phyloP scores from a whole-genome alignment of 768 basidiomycete species.

The Lentinula boryana region DNA sequence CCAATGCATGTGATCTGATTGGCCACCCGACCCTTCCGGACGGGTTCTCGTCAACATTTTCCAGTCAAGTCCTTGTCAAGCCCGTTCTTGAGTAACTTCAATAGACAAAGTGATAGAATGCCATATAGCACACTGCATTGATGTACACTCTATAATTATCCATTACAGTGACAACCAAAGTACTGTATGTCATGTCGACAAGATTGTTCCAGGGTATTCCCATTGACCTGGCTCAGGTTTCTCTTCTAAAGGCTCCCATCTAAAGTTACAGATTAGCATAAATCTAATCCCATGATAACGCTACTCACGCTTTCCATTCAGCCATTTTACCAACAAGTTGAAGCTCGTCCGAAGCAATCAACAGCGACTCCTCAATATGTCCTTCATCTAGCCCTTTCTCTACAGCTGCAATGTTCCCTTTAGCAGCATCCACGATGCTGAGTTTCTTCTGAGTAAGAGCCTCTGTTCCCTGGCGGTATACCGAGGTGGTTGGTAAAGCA shows the following conservation, averaged over 20 bases:
- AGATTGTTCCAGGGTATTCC: constrained; percentile 65
- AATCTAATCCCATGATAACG: constrained; percentile 6
- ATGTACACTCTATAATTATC: neutral
- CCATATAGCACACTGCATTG: neutral
- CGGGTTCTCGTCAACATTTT: neutral
- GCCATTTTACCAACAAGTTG: constrained; percentile 73
- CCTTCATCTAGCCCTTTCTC: constrained; percentile 80
- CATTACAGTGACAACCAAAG: neutral
- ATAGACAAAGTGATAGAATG: neutral
- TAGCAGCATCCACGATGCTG: constrained; percentile 60
- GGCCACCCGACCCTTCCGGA: neutral
- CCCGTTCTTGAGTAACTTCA: neutral
- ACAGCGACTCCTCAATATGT: constrained; percentile 80
- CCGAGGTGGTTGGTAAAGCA: constrained; percentile 71
- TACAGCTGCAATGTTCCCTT: constrained; percentile 56
- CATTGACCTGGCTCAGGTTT: constrained; percentile 81
- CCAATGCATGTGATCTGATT: neutral
- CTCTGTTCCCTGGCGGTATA: constrained; percentile 87
- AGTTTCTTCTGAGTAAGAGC: constrained; percentile 80
- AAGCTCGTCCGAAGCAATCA: constrained; percentile 80
- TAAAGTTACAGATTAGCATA: constrained; percentile 21
- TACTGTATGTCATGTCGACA: constrained; percentile 28
- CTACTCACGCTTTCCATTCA: constrained; percentile 93
- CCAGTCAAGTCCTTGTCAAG: neutral
- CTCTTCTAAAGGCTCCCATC: constrained; percentile 88